Evolutionary conservation across 169 alveolate genomes (phyloP).

Genomic region (Eimeria praecox): DNA sequence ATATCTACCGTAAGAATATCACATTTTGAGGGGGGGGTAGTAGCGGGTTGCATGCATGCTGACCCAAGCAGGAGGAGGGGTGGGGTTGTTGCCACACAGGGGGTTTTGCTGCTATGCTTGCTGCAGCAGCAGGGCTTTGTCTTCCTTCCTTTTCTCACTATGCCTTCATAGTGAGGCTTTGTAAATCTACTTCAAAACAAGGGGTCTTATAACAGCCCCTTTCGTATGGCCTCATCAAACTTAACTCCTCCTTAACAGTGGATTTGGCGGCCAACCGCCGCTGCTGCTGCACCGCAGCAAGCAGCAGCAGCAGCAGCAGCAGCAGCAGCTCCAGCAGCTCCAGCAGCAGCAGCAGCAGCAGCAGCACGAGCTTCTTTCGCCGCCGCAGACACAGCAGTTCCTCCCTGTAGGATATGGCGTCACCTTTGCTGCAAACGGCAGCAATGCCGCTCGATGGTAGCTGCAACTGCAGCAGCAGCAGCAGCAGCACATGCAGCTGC

Average conservation of each 20-base stretch:
- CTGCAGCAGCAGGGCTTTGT: neutral
- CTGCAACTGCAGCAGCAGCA: conserved; percentile 48
- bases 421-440: conserved; percentile 40
- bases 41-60: neutral
- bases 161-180: neutral
- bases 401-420: neutral
- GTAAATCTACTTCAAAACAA: neutral
- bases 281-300: conserved; percentile 62
- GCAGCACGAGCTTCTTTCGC: neutral
- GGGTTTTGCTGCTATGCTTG: neutral
- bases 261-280: conserved; percentile 4
- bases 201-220: too few relatives aligned
- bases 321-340: too few relatives aligned
- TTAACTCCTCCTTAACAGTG: neutral
- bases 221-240: neutral
- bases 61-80: neutral
- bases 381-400: neutral
- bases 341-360: neutral
- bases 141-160: neutral
- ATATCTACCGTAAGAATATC: too few relatives aligned
- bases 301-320: conserved; percentile 67
- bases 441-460: conserved; percentile 27
- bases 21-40: neutral
- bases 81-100: neutral
- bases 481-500: conserved; percentile 44